Percentiles rank a stretch among this genome's conserved stretches.
Evolutionary conservation across 73 alveolate species (phyloP).

Genomic region (Tetrahymena elliotti): DNA sequence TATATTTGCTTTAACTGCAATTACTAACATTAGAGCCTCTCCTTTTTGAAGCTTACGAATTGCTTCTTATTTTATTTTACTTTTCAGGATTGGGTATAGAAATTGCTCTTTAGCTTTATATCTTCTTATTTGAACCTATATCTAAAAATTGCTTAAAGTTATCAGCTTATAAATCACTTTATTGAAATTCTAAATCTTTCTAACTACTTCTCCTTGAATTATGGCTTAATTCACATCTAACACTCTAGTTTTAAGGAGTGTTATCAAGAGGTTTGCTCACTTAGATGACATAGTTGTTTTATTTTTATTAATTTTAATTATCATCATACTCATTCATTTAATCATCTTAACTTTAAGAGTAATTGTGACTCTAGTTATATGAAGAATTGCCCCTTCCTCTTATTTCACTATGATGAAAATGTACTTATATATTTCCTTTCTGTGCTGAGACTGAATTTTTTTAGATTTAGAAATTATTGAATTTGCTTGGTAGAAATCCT

Average conservation of each 20-base stretch:
- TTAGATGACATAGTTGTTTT: neutral
- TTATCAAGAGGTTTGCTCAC: neutral
- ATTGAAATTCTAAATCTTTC: neutral
- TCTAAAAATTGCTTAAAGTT: neutral
- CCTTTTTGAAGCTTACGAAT: neutral
- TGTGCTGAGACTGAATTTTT: neutral
- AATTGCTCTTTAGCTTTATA: neutral
- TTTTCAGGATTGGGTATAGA: neutral
- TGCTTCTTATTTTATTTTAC: neutral
- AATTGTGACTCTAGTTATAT: neutral
- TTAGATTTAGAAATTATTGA: neutral
- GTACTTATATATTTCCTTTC: neutral
- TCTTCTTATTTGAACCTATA: neutral
- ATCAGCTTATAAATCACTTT: neutral
- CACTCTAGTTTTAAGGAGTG: neutral
- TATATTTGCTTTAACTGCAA: neutral
- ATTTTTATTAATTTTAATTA: neutral
- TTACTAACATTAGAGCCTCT: neutral
- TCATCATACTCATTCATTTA: neutral
- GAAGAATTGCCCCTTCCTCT: neutral
- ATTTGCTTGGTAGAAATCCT: neutral
- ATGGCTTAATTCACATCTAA: neutral
- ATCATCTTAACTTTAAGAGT: neutral
- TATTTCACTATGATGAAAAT: neutral
- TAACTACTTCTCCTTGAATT: neutral